A percentile compares a stretch with the other conserved stretches of the same genome.
Evolutionary conservation across 441 rosid species (phyloP).

Genomic region (Populus tomentosa): DNA sequence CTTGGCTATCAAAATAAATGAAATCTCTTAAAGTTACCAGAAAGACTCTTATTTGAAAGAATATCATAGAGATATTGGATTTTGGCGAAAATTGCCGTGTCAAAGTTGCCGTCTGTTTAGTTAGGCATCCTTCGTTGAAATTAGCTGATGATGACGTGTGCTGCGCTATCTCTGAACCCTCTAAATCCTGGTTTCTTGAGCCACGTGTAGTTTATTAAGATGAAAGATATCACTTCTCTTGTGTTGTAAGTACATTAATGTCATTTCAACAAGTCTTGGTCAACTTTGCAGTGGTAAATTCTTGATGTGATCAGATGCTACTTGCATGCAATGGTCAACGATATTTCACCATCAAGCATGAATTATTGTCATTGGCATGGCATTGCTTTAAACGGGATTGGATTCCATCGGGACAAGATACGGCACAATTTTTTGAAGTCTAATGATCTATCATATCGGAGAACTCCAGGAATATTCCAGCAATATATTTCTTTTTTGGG

Average conservation of each 20-base stretch:
- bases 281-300: too few species aligned
- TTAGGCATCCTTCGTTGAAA: constrained; percentile 18
- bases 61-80: background rate
- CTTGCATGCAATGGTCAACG: too few species aligned
- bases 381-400: too few species aligned
- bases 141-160: background rate
- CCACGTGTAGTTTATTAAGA: background rate
- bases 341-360: too few species aligned
- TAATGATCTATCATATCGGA: constrained; percentile 64
- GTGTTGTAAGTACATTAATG: constrained; percentile 1
- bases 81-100: background rate
- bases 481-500: constrained; percentile 32
- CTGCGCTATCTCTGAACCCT: too few species aligned
- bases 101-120: background rate
- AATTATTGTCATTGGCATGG: background rate
- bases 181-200: background rate
- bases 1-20: constrained; percentile 11
- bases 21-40: background rate
- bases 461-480: constrained; percentile 53
- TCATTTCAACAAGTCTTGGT: too few species aligned
- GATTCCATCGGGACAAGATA: constrained; percentile 49
- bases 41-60: background rate
- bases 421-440: constrained; percentile 52
- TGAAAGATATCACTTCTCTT: too few species aligned
- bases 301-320: too few species aligned